Evolutionary conservation across 1,139 yeast genomes (phyloP).

Genomic region (Blastobotrys capitulatus): DNA sequence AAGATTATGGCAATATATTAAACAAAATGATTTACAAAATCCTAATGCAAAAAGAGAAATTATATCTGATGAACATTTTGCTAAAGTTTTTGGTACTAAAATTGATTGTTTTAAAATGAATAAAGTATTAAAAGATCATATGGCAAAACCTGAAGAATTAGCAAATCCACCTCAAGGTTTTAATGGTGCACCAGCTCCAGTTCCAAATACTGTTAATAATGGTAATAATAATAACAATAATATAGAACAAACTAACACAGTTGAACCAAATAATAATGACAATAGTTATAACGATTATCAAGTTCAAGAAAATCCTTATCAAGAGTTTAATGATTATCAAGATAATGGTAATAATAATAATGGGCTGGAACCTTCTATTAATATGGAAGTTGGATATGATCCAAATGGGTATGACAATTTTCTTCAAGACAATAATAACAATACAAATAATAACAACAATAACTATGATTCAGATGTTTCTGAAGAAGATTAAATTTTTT

Average conservation of each 20-base stretch:
- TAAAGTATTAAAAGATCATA: slow-evolving; percentile 51
- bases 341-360: too few species aligned
- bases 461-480: neutral
- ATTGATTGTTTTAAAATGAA: slow-evolving; percentile 67
- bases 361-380: too few species aligned
- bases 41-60: slow-evolving; percentile 64
- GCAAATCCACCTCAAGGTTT: neutral
- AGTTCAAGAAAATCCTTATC: too few species aligned
- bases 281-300: too few species aligned
- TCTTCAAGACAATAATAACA: neutral
- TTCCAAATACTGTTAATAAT: neutral
- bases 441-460: neutral
- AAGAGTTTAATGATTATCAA: too few species aligned
- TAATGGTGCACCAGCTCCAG: neutral
- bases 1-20: slow-evolving; percentile 68
- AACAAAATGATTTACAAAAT: slow-evolving; percentile 57
- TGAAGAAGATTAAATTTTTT: neutral
- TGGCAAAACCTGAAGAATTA: slow-evolving; percentile 30
- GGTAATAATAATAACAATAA: neutral
- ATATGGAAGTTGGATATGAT: too few species aligned
- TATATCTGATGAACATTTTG: slow-evolving; percentile 59
- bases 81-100: slow-evolving; percentile 46
- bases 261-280: neutral
- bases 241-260: too few species aligned
- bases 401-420: too few species aligned